These are phyloP conservation scores for Aureobasidium sp. DNA, from an alignment of 2,329 filamentous ascomycete species.

Conservation along the genomic window DNA sequence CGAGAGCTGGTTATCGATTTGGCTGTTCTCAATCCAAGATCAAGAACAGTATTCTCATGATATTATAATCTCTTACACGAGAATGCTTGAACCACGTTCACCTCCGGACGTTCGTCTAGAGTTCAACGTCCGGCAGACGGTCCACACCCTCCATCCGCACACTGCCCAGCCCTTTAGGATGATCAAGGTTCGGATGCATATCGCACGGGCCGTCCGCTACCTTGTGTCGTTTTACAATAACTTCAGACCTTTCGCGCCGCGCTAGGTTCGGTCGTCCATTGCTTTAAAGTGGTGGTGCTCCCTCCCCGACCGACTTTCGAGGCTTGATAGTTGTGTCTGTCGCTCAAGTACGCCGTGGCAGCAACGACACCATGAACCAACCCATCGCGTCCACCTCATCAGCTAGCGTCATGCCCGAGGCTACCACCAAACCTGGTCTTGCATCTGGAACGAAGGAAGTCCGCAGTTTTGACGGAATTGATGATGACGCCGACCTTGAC, in stretches of 20 bases:
- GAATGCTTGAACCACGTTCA: neutral
- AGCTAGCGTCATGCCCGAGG: slow-evolving; percentile 1
- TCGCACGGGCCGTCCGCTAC: neutral
- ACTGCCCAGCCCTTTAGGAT: neutral
- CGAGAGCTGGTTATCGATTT: neutral
- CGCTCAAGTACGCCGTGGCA: neutral
- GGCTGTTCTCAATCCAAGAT: neutral
- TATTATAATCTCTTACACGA: neutral
- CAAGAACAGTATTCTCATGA: neutral
- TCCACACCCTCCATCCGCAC: neutral
- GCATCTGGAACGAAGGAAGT: neutral
- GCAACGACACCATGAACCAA: slow-evolving; percentile 6
- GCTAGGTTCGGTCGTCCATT: neutral
- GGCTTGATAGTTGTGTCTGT: neutral
- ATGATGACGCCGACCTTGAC: slow-evolving; percentile 3
- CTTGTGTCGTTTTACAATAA: slow-evolving; percentile 4
- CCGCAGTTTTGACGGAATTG: slow-evolving; percentile 2
- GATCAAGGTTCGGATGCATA: slow-evolving; percentile 6
- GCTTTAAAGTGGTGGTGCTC: neutral
- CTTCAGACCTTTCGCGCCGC: neutral
- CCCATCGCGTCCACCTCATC: slow-evolving; percentile 3
- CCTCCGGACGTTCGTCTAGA: neutral
- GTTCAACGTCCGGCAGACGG: neutral
- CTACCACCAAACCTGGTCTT: neutral
- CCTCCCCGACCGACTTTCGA: neutral